phyloP scores from a whole-genome alignment of 2,329 filamentous ascomycete species.

The Colletotrichum gloeosporioides region DNA sequence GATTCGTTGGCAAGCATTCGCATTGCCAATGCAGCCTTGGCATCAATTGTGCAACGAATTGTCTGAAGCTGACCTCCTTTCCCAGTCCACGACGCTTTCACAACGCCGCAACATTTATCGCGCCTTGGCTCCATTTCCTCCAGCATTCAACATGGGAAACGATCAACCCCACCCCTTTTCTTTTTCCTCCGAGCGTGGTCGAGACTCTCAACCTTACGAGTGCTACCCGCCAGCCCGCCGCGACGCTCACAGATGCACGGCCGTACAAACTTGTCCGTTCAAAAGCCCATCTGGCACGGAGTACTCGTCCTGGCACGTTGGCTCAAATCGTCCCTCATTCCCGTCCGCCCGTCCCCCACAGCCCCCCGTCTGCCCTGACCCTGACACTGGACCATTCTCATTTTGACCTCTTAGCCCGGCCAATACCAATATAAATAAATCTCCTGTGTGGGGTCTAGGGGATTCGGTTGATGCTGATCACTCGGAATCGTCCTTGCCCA shows the following conservation, averaged over 20 bases:
- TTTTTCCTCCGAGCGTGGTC: neutral
- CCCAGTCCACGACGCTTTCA: neutral
- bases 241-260: neutral
- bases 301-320: neutral
- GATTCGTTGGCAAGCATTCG: neutral
- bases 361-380: conserved; percentile 8
- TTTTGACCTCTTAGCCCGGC: neutral
- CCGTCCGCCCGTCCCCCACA: neutral
- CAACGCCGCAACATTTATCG: neutral
- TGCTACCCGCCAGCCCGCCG: neutral
- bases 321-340: neutral
- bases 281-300: neutral
- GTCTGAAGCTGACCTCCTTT: neutral
- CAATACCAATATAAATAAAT: conserved; percentile 18
- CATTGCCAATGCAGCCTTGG: neutral
- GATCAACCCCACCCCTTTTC: neutral
- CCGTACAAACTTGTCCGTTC: neutral
- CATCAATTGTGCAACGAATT: neutral
- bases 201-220: neutral
- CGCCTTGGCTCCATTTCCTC: neutral
- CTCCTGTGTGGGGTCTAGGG: conserved; percentile 5
- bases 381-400: neutral
- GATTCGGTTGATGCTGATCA: conserved; percentile 18
- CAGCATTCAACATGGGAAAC: neutral
- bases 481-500: conserved; percentile 7